A percentile compares a stretch with the other conserved stretches of the same genome.
Conservation (phyloP, 805 yeast species). For the Ogataea paradorogensis region DNA sequence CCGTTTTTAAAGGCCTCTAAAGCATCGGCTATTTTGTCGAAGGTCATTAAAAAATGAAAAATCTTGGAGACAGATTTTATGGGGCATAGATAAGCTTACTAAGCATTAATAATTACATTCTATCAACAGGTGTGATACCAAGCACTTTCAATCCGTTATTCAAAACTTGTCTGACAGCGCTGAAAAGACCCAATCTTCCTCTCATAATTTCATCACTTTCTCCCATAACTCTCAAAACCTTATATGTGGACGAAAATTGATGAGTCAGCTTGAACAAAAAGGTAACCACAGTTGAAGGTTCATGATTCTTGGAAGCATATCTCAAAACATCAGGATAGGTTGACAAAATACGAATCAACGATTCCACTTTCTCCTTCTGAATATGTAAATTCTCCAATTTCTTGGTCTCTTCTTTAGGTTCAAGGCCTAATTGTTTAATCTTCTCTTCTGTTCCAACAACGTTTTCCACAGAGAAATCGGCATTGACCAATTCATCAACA, state of each 20-base stretch:
- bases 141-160: constrained; percentile 84
- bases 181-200: constrained; percentile 89
- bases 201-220: constrained; percentile 81
- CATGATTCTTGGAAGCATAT: constrained; percentile 78
- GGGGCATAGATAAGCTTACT: constrained; percentile 1
- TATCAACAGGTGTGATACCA: constrained; percentile 96
- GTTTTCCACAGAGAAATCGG: constrained; percentile 31
- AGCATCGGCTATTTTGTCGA: constrained; percentile 55
- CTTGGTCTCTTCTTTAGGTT: constrained; percentile 30
- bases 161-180: constrained; percentile 85
- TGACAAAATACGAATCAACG: constrained; percentile 72
- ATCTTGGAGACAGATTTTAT: not conserved
- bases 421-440: constrained; percentile 22
- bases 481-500: constrained; percentile 24
- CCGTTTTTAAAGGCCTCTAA: constrained; percentile 70
- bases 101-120: constrained; percentile 59
- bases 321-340: constrained; percentile 90
- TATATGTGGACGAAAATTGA: constrained; percentile 94
- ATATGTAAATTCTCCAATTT: constrained; percentile 29
- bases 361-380: constrained; percentile 37
- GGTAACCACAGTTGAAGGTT: constrained; percentile 93
- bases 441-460: constrained; percentile 30
- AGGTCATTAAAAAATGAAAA: constrained; percentile 4
- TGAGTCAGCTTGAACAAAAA: constrained; percentile 90
- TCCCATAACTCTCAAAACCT: constrained; percentile 94